Conservation (phyloP, 495 filamentous ascomycete genomes). For the Rostrohypoxylon terebratum region DNA sequence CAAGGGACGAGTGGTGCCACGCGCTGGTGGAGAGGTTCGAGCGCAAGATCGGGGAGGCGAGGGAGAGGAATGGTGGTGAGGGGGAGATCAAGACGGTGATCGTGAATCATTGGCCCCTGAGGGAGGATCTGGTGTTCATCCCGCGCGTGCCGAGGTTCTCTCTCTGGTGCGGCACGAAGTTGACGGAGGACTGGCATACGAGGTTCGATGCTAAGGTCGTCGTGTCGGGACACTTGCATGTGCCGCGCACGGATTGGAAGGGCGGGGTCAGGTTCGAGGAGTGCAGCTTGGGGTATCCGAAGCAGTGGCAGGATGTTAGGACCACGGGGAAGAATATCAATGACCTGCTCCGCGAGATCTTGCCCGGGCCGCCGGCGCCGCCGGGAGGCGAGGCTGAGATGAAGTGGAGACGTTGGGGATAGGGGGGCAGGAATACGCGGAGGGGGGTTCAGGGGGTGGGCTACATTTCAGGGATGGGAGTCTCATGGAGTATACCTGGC, state of each 20-base stretch:
- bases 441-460: not conserved
- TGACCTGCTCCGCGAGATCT: constrained; percentile 49
- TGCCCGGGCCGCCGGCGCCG: constrained; percentile 47
- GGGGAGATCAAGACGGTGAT: constrained; percentile 41
- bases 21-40: constrained; percentile 41
- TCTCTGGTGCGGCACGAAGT: constrained; percentile 52
- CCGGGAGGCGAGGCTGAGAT: constrained; percentile 35
- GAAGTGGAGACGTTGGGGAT: constrained; percentile 45
- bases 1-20: constrained; percentile 49
- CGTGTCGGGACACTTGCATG: constrained; percentile 50
- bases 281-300: constrained; percentile 50
- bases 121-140: constrained; percentile 51
- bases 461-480: not conserved
- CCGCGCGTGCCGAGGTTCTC: constrained; percentile 50
- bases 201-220: constrained; percentile 51
- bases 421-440: not conserved
- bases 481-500: not conserved
- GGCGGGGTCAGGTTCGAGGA: constrained; percentile 51
- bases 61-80: constrained; percentile 16
- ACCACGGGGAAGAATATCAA: constrained; percentile 45
- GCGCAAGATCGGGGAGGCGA: constrained; percentile 29
- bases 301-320: constrained; percentile 50
- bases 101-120: constrained; percentile 53
- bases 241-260: constrained; percentile 53
- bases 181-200: constrained; percentile 49